Conservation (phyloP, 2,329 filamentous ascomycete genomes). For the Thielaviopsis musarum region DNA sequence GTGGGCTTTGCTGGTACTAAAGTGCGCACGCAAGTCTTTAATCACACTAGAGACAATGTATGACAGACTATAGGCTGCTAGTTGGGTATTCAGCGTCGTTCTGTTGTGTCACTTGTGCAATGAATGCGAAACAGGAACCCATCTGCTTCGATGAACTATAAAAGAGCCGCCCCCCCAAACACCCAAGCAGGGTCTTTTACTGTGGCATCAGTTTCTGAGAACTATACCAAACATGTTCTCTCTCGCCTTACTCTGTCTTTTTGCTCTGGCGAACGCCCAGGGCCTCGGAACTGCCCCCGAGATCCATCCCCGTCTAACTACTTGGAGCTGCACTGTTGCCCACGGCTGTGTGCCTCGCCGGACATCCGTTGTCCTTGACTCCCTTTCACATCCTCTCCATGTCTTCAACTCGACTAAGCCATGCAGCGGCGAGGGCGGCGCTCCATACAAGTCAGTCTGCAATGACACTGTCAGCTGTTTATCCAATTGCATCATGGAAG, state of each 20-base stretch:
- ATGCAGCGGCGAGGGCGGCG: slow-evolving; percentile 20
- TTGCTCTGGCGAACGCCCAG: slow-evolving; percentile 21
- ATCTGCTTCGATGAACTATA: too few relatives aligned
- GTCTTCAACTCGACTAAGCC: slow-evolving; percentile 20
- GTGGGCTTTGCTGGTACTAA: too few relatives aligned
- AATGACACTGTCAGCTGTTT: slow-evolving; percentile 33
- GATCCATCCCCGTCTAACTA: slow-evolving; percentile 32
- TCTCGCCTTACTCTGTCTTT: slow-evolving; percentile 13
- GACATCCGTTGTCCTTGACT: slow-evolving; percentile 33
- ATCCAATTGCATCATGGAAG: slow-evolving; percentile 36
- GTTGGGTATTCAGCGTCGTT: too few relatives aligned
- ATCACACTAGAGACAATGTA: too few relatives aligned
- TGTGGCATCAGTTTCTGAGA: too few relatives aligned
- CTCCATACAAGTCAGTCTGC: slow-evolving; percentile 27
- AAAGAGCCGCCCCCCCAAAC: too few relatives aligned
- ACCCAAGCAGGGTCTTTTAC: too few relatives aligned
- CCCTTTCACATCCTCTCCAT: slow-evolving; percentile 29
- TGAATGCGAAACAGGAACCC: too few relatives aligned
- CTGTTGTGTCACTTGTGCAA: too few relatives aligned
- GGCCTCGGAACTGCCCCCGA: slow-evolving; percentile 26
- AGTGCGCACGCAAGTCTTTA: too few relatives aligned
- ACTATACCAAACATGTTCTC: neutral
- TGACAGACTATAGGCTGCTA: too few relatives aligned
- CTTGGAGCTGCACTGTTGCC: slow-evolving; percentile 33
- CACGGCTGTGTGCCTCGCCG: slow-evolving; percentile 30